Evolutionary conservation across 306 rosid species (phyloP).

Genomic region (Quercus alba): DNA sequence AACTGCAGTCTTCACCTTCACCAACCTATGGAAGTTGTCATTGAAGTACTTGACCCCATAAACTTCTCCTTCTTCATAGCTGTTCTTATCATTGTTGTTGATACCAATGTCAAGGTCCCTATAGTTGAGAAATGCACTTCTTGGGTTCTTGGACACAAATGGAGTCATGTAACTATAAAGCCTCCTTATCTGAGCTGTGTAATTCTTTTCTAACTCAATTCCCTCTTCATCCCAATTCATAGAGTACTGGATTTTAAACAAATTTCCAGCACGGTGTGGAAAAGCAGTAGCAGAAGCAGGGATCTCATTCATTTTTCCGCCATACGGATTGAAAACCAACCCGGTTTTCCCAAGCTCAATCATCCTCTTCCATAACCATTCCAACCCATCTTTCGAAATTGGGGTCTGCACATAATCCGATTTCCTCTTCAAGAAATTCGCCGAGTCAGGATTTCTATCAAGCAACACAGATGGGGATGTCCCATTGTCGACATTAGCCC

Average conservation of each 20-base stretch:
- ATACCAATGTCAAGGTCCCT: constrained; percentile 79
- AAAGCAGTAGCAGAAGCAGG: constrained; percentile 52
- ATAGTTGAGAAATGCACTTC: constrained; percentile 63
- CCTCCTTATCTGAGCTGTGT: constrained; percentile 36
- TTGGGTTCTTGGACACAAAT: constrained; percentile 76
- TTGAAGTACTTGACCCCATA: constrained; percentile 62
- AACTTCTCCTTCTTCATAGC: constrained; percentile 46
- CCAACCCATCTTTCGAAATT: constrained; percentile 48
- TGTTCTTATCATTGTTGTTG: constrained; percentile 30
- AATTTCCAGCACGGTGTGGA: constrained; percentile 65
- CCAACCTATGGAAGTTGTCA: constrained; percentile 57
- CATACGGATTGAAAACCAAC: constrained; percentile 73
- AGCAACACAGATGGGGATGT: constrained; percentile 41
- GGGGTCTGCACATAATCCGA: constrained; percentile 64
- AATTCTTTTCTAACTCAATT: constrained; percentile 17
- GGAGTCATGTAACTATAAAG: constrained; percentile 59
- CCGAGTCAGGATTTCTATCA: constrained; percentile 38
- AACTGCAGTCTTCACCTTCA: constrained; percentile 51
- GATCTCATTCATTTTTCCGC: constrained; percentile 65
- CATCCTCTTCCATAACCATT: constrained; percentile 47
- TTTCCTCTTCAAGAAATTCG: constrained; percentile 40
- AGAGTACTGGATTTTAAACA: constrained; percentile 66
- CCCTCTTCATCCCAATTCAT: constrained; percentile 48
- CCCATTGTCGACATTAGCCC: constrained; percentile 33
- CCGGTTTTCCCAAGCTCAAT: constrained; percentile 49